Evolutionary conservation across 441 rosid species (phyloP).

Genomic region (Corymbia calophylla): DNA sequence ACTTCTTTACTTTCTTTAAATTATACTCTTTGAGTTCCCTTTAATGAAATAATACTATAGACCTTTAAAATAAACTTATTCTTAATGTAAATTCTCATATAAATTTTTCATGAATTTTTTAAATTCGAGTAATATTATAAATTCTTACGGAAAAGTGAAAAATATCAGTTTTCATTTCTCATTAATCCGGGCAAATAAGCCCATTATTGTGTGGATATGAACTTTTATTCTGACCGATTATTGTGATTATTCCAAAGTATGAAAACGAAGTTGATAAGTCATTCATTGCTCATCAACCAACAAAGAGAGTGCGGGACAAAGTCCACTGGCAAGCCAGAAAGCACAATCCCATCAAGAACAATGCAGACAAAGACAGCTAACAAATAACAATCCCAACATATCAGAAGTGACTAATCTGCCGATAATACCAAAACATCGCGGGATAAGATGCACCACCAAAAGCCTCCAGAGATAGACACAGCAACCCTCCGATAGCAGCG

Average conservation of each 20-base stretch:
- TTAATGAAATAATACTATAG: neutral
- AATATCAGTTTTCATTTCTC: neutral
- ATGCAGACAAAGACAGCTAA: neutral
- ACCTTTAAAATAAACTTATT: neutral
- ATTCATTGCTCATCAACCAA: neutral
- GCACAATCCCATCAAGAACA: neutral
- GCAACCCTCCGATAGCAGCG: neutral
- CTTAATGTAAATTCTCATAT: neutral
- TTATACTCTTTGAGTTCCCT: neutral
- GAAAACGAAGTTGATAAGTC: neutral
- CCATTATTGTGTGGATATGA: neutral
- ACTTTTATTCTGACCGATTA: neutral
- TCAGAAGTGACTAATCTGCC: neutral
- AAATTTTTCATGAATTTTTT: fast-evolving
- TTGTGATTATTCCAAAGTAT: neutral
- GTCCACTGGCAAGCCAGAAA: neutral
- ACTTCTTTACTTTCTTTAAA: neutral
- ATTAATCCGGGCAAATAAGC: neutral
- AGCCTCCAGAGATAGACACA: neutral
- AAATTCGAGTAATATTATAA: neutral
- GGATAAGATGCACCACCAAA: neutral
- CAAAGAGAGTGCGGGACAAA: neutral
- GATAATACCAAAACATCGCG: neutral
- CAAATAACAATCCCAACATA: neutral
- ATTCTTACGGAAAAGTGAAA: neutral